phyloP scores from a whole-genome alignment of 441 rosid genomes.

The Jatropha podagrica region DNA sequence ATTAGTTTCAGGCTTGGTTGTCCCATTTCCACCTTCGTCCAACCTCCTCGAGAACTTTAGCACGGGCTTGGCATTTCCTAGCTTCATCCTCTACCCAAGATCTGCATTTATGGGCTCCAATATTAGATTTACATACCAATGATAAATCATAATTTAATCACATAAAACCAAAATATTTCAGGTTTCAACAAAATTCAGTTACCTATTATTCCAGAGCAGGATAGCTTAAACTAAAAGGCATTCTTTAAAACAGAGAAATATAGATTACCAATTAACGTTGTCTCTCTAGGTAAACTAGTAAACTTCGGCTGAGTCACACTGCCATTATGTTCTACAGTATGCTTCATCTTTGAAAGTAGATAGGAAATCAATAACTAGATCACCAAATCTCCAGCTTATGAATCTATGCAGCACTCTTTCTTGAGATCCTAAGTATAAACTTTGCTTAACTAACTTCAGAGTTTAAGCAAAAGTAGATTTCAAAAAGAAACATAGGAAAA shows the following conservation, averaged over 20 bases:
- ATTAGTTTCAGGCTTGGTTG: slow-evolving; percentile 36
- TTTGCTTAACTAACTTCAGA: neutral
- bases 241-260: neutral
- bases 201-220: neutral
- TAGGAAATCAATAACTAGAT: neutral
- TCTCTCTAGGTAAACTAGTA: neutral
- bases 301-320: neutral
- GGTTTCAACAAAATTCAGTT: neutral
- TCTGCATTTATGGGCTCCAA: slow-evolving; percentile 44
- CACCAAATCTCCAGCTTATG: neutral
- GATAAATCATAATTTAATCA: neutral
- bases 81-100: slow-evolving; percentile 97
- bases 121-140: slow-evolving; percentile 7
- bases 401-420: neutral
- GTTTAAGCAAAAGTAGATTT: neutral
- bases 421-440: neutral
- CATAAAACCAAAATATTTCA: neutral
- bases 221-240: neutral
- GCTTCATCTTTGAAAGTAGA: neutral
- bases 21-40: slow-evolving; percentile 91
- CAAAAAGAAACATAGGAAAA: neutral
- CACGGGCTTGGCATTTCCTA: slow-evolving; percentile 80
- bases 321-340: neutral
- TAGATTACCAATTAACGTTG: neutral
- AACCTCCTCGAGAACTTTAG: slow-evolving; percentile 82